A percentile compares a stretch with the other conserved stretches of the same genome.
Evolutionary conservation across 2,329 filamentous ascomycete genomes (phyloP).

Genomic region (Diplodia seriata): DNA sequence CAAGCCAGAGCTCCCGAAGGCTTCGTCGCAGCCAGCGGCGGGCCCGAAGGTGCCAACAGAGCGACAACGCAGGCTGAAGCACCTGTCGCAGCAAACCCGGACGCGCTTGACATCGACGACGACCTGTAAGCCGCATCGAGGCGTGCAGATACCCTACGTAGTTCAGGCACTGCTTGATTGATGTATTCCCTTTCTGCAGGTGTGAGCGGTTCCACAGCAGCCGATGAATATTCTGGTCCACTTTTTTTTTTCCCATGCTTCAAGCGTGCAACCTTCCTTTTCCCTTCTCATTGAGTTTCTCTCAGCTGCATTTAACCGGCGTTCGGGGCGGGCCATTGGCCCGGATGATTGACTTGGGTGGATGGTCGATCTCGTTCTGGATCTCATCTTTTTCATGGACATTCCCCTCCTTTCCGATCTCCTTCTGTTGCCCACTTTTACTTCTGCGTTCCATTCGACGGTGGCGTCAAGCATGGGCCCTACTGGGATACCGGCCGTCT

Average conservation of each 20-base stretch:
- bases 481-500: background rate
- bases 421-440: conserved; percentile 2
- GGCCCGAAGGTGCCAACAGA: conserved; percentile 62
- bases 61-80: conserved; percentile 44
- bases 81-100: conserved; percentile 71
- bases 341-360: conserved; percentile 24
- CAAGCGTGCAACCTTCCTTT: conserved; percentile 27
- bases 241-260: conserved; percentile 26
- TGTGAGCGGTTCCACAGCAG: conserved; percentile 19
- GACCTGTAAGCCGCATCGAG: conserved; percentile 38
- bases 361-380: conserved; percentile 25
- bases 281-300: conserved; percentile 25
- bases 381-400: conserved; percentile 20
- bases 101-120: conserved; percentile 81
- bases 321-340: conserved; percentile 22
- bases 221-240: conserved; percentile 10
- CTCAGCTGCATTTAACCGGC: conserved; percentile 30
- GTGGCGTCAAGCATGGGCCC: conserved; percentile 5
- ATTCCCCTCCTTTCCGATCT: conserved; percentile 18
- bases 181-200: conserved; percentile 23
- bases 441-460: conserved; percentile 5
- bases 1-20: conserved; percentile 88
- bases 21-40: conserved; percentile 87
- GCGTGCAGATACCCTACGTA: conserved; percentile 31
- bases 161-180: conserved; percentile 12